These are phyloP conservation scores for Phalaenopsis equestris DNA, from an alignment of 106 monocot genomes.

Conservation along the genomic window DNA sequence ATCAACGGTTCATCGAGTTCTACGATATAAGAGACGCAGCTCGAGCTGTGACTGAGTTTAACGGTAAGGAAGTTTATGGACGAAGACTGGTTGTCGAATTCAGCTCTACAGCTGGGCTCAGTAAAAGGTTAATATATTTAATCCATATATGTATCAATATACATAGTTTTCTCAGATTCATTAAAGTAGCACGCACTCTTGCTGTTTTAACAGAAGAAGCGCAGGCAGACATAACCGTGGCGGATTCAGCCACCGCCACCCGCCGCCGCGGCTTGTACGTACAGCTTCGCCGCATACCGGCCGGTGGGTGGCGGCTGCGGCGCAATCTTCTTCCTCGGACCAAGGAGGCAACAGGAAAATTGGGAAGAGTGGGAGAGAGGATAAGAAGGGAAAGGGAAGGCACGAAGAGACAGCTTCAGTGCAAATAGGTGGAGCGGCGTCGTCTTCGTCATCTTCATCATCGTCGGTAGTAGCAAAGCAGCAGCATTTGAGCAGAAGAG, in stretches of 20 bases:
- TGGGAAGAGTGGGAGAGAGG: not conserved
- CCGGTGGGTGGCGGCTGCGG: not conserved
- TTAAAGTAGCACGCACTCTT: not conserved
- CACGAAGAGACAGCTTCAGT: conserved; percentile 1
- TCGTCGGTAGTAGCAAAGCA: conserved; percentile 17
- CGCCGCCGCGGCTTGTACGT: conserved; percentile 32
- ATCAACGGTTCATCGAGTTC: conserved; percentile 74
- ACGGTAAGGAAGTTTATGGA: conserved; percentile 54
- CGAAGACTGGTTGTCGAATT: conserved; percentile 48
- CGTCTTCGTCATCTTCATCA: conserved; percentile 7
- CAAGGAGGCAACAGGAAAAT: not conserved
- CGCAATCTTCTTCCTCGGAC: not conserved
- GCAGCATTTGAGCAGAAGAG: conserved; percentile 18
- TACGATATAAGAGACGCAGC: conserved; percentile 85
- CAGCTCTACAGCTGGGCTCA: conserved; percentile 19
- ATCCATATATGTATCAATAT: too few species aligned
- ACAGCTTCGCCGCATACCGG: not conserved
- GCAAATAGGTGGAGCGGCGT: not conserved
- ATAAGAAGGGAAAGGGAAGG: conserved; percentile 3
- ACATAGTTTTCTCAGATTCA: not conserved
- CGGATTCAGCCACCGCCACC: conserved; percentile 7
- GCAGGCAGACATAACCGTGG: not conserved
- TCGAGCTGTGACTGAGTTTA: conserved; percentile 49
- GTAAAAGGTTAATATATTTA: not conserved
- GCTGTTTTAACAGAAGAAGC: not conserved